Base-by-base conservation (phyloP, 257 asterid genomes). In the Gardenia jasminoides region DNA sequence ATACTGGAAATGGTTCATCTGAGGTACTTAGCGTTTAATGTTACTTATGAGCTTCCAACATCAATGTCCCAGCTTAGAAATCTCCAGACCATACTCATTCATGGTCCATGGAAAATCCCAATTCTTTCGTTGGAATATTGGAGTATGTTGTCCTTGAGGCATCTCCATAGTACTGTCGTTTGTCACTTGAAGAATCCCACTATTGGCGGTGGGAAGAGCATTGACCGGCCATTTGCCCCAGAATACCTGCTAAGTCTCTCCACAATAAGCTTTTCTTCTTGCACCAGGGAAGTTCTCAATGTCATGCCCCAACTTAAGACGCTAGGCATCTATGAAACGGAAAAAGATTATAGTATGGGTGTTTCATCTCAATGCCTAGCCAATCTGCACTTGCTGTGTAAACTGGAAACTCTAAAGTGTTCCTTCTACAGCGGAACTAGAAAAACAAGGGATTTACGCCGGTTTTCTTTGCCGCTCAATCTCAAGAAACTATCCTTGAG, bases 21-120 rank as follows among this genome's bases (percentile, higher is more conserved):
- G 78, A 70, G 86, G 78, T 87, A 74, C 28, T 82, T 84, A 12
- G 85, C 81, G 0, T 70, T 87, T 80, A 74, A 86, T 31, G 80
- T 81, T 28, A 69, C 82, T 43, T 82, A 70, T 59, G 69, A 82
- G 26, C 77, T 81, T 31, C 87, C 85, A 58, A 22, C 75, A 67
- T 2, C 74, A 3, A 17, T 77, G 8, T 81, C 78, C 3, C n/a
- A 71, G 10, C 77, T 81, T 9, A 24, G 62, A 65, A 81, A 83
- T 79, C 83, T 87, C 31, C 87, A 83, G 65, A 84, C 84, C 67
- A 79, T 87, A 50, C 78, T 87, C 46, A 48, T 87, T 72, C 81
- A 80, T 56, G 77, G 81, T 77, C 83, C 83, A 5, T 70, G 76
- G 76, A 5, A 36, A 36, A 28, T 52, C 77, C 80, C 33, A 48